Conservation (phyloP, 2,329 filamentous ascomycete genomes). For the Fusarium secorum region DNA sequence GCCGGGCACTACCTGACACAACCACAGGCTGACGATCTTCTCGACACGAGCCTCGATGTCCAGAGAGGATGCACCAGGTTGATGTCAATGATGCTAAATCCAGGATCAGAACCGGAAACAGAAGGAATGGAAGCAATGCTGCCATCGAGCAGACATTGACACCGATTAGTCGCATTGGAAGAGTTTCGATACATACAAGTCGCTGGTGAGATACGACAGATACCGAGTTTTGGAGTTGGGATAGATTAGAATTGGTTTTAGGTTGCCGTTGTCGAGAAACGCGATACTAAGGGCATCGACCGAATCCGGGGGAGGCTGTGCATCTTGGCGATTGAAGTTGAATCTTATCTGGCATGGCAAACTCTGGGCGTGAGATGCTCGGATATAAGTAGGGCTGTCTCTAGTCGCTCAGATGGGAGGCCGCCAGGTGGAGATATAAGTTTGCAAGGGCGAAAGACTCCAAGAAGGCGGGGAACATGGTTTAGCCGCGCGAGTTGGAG, state of each 20-base stretch:
- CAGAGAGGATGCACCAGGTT: not conserved
- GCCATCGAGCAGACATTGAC: not conserved
- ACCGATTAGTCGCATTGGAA: not conserved
- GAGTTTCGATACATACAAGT: not conserved
- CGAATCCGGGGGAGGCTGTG: not conserved
- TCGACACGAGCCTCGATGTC: not conserved
- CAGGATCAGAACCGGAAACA: not conserved
- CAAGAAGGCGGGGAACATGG: slow-evolving; percentile 10
- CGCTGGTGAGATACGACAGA: not conserved
- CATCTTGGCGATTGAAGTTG: not conserved
- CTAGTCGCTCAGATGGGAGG: slow-evolving; percentile 16
- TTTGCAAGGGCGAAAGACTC: not conserved
- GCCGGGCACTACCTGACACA: not conserved
- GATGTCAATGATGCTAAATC: not conserved
- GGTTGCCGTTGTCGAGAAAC: not conserved
- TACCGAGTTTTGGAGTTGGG: not conserved
- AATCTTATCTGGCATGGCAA: not conserved
- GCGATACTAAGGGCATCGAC: not conserved
- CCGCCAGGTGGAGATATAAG: slow-evolving; percentile 18
- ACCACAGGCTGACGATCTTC: not conserved
- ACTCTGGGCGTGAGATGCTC: not conserved
- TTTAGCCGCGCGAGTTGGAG: slow-evolving; percentile 7
- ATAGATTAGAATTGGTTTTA: not conserved
- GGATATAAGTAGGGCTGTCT: slow-evolving; percentile 17
- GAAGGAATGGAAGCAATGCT: not conserved